Evolutionary conservation across 2,329 filamentous ascomycete genomes (phyloP), one percentile per base, ranked within the genome.

Genomic region (Botrytis paeoniae): DNA sequence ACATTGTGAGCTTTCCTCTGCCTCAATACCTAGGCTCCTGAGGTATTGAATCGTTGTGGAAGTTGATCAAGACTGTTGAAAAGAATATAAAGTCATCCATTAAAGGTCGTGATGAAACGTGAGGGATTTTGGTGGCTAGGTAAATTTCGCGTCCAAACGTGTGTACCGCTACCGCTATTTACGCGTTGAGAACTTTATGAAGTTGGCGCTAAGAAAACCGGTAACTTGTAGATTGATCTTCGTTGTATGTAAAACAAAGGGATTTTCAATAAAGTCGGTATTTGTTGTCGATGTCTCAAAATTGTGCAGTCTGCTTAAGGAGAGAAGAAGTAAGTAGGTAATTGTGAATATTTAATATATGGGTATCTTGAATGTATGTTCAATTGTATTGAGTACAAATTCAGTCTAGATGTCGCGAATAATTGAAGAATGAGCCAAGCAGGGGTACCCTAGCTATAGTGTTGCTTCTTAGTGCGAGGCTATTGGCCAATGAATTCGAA

Each of bases 1-100:
- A 79, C 79, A 81, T 80, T 75, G 72, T 71, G 73, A 76, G 61
- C 73, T 69, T 73, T 63, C 68, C 41, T 32, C 75, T 75, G 76
- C 73, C 72, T 69, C 75, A 76, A 78, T 73, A 72, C 74, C 39
- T 71, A 73, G 71, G 70, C 39, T 72, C 69, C 37, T 72, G 69
- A 73, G 70, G 43, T 72, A 73, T 76, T 71, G 64, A 72, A 43
- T 45, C 74, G 62, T 73, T 48, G 69, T 63, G 54, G 73, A 74
- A 73, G 71, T 78, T 74, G 69, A 68, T 54, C 41, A 70, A 71
- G 39, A 62, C 74, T 75, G 76, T 71, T 37, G 71, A 72, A 73
- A 35, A 63, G 16, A 45, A 62, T 57, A 59, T 71, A 70, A 74
- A 78, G 73, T 74, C 77, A 79, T 79, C 70, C 73, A 75, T 71